Base-by-base conservation (phyloP, 2,329 filamentous ascomycete genomes). In the Trichoderma sp. region DNA sequence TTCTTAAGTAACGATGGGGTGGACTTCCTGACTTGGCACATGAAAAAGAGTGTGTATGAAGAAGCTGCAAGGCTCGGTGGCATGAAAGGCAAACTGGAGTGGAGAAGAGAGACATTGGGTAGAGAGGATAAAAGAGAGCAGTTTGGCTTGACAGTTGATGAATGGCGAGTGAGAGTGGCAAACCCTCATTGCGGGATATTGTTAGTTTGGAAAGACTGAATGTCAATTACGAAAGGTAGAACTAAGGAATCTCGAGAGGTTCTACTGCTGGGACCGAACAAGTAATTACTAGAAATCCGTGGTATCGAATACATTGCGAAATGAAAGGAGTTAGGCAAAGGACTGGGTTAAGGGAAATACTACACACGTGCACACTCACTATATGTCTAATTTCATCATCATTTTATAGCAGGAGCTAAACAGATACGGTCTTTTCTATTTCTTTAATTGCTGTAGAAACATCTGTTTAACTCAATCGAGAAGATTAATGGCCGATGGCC, bases 21-120 rank as follows among this genome's bases (percentile, higher is more conserved):
- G 16, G n/a, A 75, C 24, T 76, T 77, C 6, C 21, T 24, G 31
- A 75, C 73, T 16, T 77, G 53, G 14, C 77, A 77, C n/a, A n/a
- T 77, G 62, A 75, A 60, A 29, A 71, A 60, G 16, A 31, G 31
- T 5, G 60, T 76, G 11, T 77, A 72, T 27, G 71, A 77, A 45
- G 53, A 71, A 27, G 77, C 77, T 21, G 77, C 77, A 9, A 41
- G 74, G 14, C 3, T 24, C 7, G 77, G 67, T 6, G 77, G 77
- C 7, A 41, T 77, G 65, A 29, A 53, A 6, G 77, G 77, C 5
- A 71, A 29, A 11, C 33, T 76, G 11, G 75, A 74, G 6, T 76
- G 75, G 71, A 29, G 56, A 6, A 9, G 27, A 29, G 56, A 60
- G 16, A n/a, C 24, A 3, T 1, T 60, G 7, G 56, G 56, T 29